These are phyloP conservation scores for Solanum sitiens DNA, from an alignment of 257 asterid species.

Conservation along the genomic window DNA sequence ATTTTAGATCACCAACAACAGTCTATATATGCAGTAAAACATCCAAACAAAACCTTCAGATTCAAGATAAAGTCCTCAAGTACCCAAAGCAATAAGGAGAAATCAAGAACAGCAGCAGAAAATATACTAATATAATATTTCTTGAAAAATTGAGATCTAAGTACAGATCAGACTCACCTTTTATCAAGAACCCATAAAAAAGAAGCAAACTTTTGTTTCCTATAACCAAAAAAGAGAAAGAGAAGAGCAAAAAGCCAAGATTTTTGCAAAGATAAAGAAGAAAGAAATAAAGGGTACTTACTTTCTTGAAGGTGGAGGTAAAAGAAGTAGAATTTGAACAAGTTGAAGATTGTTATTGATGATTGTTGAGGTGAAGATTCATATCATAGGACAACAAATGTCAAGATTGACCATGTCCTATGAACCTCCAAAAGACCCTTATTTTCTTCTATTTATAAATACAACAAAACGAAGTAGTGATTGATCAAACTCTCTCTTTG, in stretches of 20 bases:
- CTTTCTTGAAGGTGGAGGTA: background rate
- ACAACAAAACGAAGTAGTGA: background rate
- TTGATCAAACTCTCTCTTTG: background rate
- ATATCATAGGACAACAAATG: background rate
- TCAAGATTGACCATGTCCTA: background rate
- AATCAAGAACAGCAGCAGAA: background rate
- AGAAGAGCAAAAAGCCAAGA: background rate
- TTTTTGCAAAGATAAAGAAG: background rate
- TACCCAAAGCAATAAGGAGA: background rate
- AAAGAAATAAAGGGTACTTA: background rate
- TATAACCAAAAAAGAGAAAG: background rate
- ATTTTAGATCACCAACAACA: background rate
- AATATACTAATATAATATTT: background rate
- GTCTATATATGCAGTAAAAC: background rate
- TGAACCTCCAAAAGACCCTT: background rate
- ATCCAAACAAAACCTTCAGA: background rate
- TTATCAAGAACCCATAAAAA: background rate
- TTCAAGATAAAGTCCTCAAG: background rate
- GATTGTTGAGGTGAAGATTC: background rate
- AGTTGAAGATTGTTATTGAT: background rate
- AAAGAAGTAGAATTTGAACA: background rate
- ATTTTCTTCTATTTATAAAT: background rate
- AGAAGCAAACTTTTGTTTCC: background rate
- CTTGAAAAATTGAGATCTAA: background rate
- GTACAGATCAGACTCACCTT: background rate